Evolutionary conservation across 768 basidiomycete genomes (phyloP).

Genomic region (Xerocomellus dryophilus): DNA sequence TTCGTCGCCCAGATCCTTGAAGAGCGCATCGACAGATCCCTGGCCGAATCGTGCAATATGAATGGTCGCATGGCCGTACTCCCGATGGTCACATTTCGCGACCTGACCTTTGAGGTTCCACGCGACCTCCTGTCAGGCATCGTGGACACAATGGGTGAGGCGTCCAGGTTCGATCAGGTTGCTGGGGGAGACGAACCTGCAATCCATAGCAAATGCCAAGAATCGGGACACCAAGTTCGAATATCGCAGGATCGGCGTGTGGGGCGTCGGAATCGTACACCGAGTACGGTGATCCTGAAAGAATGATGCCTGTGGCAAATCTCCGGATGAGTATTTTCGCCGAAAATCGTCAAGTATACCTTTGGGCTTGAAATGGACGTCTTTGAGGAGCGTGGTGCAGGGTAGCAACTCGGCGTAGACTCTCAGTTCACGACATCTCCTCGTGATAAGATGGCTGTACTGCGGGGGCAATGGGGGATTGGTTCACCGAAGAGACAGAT

Average conservation of each 20-base stretch:
- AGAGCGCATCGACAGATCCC: constrained; percentile 67
- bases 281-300: constrained; percentile 97
- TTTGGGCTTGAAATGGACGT: constrained; percentile 91
- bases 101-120: constrained; percentile 85
- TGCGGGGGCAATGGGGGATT: constrained; percentile 29
- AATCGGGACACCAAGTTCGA: constrained; percentile 83
- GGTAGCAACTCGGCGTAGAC: constrained; percentile 98
- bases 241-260: constrained; percentile 90
- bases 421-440: constrained; percentile 95
- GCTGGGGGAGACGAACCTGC: constrained; percentile 52
- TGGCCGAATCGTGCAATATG: constrained; percentile 63
- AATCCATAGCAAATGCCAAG: constrained; percentile 98
- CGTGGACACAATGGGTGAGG: not conserved
- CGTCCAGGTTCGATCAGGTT: not conserved
- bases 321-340: not conserved
- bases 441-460: constrained; percentile 97
- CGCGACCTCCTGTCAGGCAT: constrained; percentile 75
- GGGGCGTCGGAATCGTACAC: constrained; percentile 93
- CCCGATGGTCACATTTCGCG: constrained; percentile 82
- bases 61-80: constrained; percentile 91
- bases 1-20: constrained; percentile 82
- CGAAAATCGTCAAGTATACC: constrained; percentile 45
- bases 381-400: constrained; percentile 86
- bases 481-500: constrained; percentile 11
- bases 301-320: constrained; percentile 69